phyloP scores from a whole-genome alignment of 768 basidiomycete genomes.

The Leccinum barrowsii region DNA sequence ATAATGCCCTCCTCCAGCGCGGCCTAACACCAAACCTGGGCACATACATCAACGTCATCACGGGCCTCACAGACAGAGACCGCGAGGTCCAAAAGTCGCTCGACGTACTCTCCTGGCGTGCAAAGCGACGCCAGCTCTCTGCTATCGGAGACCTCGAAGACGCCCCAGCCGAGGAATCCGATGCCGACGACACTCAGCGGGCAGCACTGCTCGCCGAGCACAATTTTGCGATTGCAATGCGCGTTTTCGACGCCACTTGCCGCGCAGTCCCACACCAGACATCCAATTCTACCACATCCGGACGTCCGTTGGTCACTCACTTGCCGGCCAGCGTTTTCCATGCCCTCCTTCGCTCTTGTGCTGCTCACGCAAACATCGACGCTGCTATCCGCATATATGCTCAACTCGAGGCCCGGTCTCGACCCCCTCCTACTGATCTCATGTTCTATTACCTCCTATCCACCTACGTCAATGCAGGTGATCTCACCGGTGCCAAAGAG shows the following conservation, averaged over 20 bases:
- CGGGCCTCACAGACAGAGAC: conserved; percentile 63
- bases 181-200: conserved; percentile 34
- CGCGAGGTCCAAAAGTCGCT: conserved; percentile 53
- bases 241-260: conserved; percentile 63
- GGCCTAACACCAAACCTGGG: conserved; percentile 57
- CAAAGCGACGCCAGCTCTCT: conserved; percentile 31
- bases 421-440: conserved; percentile 29
- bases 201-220: conserved; percentile 53
- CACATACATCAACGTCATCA: conserved; percentile 63
- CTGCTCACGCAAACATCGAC: conserved; percentile 51
- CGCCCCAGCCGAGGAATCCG: conserved; percentile 11
- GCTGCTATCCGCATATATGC: conserved; percentile 64
- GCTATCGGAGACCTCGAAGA: conserved; percentile 2
- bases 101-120: conserved; percentile 39
- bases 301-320: conserved; percentile 8
- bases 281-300: conserved; percentile 9
- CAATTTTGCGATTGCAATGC: conserved; percentile 68
- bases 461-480: conserved; percentile 50
- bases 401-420: conserved; percentile 47
- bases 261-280: conserved; percentile 24
- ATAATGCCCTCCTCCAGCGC: conserved; percentile 65
- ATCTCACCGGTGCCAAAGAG: conserved; percentile 49
- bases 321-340: conserved; percentile 43
- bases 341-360: conserved; percentile 59
- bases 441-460: conserved; percentile 56